phyloP scores from a whole-genome alignment of 805 yeast species.

The Candida pini region DNA sequence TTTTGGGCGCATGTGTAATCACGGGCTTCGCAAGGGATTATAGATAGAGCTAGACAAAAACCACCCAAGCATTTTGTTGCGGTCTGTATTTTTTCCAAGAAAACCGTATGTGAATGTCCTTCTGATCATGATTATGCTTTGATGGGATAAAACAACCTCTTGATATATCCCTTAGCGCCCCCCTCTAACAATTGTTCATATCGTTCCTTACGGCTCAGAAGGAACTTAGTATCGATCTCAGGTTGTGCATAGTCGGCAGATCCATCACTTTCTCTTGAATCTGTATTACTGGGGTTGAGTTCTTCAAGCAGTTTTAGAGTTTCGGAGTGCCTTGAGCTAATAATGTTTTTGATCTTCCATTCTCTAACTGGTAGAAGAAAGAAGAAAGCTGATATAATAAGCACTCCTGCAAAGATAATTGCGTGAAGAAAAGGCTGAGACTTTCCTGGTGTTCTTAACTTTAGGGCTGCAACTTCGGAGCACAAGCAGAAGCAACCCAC shows the following conservation, averaged over 20 bases:
- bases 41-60: neutral
- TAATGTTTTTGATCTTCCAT: conserved; percentile 37
- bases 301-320: conserved; percentile 5
- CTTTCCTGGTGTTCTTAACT: conserved; percentile 14
- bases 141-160: conserved; percentile 19
- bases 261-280: neutral
- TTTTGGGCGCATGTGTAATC: too few relatives aligned
- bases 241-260: neutral
- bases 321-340: conserved; percentile 16
- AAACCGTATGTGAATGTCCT: too few relatives aligned
- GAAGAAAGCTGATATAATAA: conserved; percentile 36
- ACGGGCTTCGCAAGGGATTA: too few relatives aligned
- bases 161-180: conserved; percentile 11
- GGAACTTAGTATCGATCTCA: conserved; percentile 1
- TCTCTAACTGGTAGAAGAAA: conserved; percentile 44
- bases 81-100: too few relatives aligned
- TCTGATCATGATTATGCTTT: conserved; percentile 17
- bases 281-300: too few relatives aligned
- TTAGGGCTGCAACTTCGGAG: conserved; percentile 27
- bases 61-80: too few relatives aligned
- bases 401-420: conserved; percentile 56
- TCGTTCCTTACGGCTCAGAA: conserved; percentile 7
- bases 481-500: conserved; percentile 24
- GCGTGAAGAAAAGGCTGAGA: conserved; percentile 48
- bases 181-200: conserved; percentile 11